Evolutionary conservation across 2,329 filamentous ascomycete species (phyloP).

Genomic region (Phoma sp.): DNA sequence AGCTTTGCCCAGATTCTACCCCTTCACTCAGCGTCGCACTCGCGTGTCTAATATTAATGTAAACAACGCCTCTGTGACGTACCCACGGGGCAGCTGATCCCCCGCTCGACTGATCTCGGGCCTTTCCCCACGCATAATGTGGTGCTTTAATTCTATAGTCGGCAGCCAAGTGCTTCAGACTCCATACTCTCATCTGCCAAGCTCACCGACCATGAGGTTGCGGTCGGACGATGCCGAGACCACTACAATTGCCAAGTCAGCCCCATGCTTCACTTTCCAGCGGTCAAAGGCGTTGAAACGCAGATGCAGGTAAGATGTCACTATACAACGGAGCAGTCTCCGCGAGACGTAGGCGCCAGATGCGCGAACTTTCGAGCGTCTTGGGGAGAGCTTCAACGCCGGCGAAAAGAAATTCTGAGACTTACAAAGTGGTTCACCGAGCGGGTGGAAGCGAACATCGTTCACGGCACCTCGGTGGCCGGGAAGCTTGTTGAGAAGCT

Average conservation of each 20-base stretch:
- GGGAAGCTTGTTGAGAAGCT: constrained; percentile 90
- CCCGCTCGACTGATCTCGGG: constrained; percentile 21
- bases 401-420: constrained; percentile 30
- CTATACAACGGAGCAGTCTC: constrained; percentile 4
- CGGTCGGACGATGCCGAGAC: constrained; percentile 90
- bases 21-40: constrained; percentile 34
- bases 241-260: constrained; percentile 61
- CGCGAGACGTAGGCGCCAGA: constrained; percentile 2
- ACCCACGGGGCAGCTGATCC: constrained; percentile 22
- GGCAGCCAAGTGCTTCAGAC: constrained; percentile 28
- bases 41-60: constrained; percentile 36
- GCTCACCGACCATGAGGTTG: constrained; percentile 81
- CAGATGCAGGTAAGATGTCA: constrained; percentile 1
- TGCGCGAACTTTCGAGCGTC: background rate
- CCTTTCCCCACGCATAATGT: constrained; percentile 35
- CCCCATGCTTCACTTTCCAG: constrained; percentile 15
- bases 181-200: constrained; percentile 63
- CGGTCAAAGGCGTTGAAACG: constrained; percentile 23
- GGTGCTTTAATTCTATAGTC: constrained; percentile 27
- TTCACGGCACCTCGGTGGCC: constrained; percentile 96
- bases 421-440: constrained; percentile 86
- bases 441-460: constrained; percentile 87
- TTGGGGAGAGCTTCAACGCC: background rate
- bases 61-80: constrained; percentile 33
- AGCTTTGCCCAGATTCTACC: constrained; percentile 3